Percentiles rank a stretch among this genome's conserved stretches.
These are phyloP conservation scores for Saccharomyces hybrid DNA, from an alignment of 1,139 yeast genomes.

Conservation along the genomic window DNA sequence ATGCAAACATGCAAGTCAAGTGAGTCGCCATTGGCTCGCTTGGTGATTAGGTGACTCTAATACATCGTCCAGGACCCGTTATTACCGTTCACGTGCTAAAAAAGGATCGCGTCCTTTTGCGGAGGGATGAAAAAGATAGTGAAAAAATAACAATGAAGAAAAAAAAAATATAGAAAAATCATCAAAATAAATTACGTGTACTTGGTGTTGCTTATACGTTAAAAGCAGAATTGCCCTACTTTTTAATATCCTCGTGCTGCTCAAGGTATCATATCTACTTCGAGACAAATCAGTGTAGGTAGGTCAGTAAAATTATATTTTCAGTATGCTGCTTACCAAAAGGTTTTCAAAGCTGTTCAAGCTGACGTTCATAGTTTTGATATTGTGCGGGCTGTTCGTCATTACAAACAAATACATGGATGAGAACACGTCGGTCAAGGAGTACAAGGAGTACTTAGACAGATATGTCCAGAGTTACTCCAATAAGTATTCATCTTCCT, in stretches of 20 bases:
- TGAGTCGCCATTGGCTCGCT: background rate
- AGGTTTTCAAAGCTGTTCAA: constrained; percentile 19
- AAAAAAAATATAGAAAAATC: background rate
- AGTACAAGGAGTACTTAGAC: background rate
- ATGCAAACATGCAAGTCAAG: background rate
- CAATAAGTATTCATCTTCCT: background rate
- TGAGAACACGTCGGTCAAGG: constrained; percentile 11
- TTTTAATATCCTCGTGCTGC: background rate
- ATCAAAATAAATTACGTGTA: background rate
- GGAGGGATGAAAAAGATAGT: background rate
- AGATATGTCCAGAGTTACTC: background rate
- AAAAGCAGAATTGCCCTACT: background rate
- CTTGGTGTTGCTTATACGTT: background rate
- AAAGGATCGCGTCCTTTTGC: background rate
- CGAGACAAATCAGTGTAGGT: background rate
- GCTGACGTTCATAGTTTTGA: constrained; percentile 10
- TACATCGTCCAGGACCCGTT: background rate
- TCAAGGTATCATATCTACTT: background rate
- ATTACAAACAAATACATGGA: constrained; percentile 10
- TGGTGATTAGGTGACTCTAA: background rate
- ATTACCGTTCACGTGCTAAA: background rate
- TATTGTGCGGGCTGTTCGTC: constrained; percentile 12
- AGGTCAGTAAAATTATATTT: background rate
- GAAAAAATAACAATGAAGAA: background rate
- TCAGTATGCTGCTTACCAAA: constrained; percentile 9